Base-by-base conservation (phyloP, 2,329 filamentous ascomycete species). In the Beauveria brongniartii region DNA sequence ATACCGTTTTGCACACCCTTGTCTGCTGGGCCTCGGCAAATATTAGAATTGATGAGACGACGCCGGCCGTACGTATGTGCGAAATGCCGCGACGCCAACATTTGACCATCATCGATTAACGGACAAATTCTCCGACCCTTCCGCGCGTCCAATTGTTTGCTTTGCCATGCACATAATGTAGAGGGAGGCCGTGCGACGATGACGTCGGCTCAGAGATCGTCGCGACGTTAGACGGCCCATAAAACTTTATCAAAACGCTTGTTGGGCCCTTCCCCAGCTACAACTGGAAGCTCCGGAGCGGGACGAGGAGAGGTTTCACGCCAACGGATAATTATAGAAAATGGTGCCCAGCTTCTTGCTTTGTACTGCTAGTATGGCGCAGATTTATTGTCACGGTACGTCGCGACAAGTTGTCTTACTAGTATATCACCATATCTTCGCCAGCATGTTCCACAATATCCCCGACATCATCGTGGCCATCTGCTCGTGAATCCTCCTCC, bases 401-500 rank as follows among this genome's bases (percentile, higher is more conserved):
- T 48, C 30, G 14, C 55, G 4, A 20, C 44, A n/a, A 28, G 12
- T 20, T 20, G 22, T 47, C 20, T 37, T 10, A n/a, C 37, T 77
- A 96, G 77, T 96, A 96, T 63, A 96, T 93, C 58, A 96, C 91
- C 67, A 88, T 92, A 69, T 96, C 92, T 76, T 97, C 92, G 63
- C 91, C 90, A 59, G 88, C 90, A 72, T 91, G 89, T 59, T 94
- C 86, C 65, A 95, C 81, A 61, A 93, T 87, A 69, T 92, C 90
- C 58, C 85, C 89, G 55, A 83, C 81, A 64, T 91, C 86, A 68
- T 92, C 89, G 63, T 89, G 81, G 12, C 22, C 44, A 7, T 30
- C 52, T n/a, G 24, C 24, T 44, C 20, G 40, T 47, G 14, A 12
- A 12, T 30, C 51, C 22, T 41, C 28, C 3, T n/a, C 50, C 30